These are phyloP conservation scores for Fusarium caatingaense DNA, from an alignment of 2,329 filamentous ascomycete species.

Conservation along the genomic window DNA sequence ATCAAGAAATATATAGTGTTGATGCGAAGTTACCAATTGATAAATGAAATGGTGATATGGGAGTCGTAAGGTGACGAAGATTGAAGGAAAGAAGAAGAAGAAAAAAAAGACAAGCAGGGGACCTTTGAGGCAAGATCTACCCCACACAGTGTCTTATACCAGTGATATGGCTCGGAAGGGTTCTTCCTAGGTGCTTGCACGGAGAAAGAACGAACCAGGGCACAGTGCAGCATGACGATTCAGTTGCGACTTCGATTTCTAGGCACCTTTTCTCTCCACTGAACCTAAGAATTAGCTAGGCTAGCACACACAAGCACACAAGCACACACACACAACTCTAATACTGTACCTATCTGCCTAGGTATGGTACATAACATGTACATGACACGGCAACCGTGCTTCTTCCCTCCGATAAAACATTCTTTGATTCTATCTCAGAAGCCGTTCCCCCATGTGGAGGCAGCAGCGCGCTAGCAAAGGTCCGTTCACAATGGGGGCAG, in stretches of 20 bases:
- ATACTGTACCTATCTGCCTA: background rate
- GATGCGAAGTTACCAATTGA: background rate
- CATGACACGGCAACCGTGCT: conserved; percentile 12
- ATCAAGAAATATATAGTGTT: background rate
- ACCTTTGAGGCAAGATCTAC: background rate
- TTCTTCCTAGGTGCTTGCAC: conserved; percentile 12
- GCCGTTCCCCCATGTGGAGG: conserved; percentile 37
- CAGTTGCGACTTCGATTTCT: background rate
- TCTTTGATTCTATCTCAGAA: conserved; percentile 25
- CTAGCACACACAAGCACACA: conserved; percentile 1
- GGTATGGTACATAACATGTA: background rate
- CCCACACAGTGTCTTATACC: conserved; percentile 9
- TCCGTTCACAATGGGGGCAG: conserved; percentile 21
- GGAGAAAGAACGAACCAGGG: background rate
- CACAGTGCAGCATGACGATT: background rate
- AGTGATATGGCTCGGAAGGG: conserved; percentile 10
- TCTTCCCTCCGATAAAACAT: conserved; percentile 17
- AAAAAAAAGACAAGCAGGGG: background rate
- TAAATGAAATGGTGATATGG: background rate
- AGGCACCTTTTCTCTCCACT: conserved; percentile 6
- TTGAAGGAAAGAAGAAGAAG: background rate
- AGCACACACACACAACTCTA: conserved; percentile 11
- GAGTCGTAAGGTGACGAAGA: background rate
- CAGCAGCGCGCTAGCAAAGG: conserved; percentile 36
- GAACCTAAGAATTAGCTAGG: background rate